Conservation (phyloP, 2,329 filamentous ascomycete species). For the Colletotrichum sublineola region DNA sequence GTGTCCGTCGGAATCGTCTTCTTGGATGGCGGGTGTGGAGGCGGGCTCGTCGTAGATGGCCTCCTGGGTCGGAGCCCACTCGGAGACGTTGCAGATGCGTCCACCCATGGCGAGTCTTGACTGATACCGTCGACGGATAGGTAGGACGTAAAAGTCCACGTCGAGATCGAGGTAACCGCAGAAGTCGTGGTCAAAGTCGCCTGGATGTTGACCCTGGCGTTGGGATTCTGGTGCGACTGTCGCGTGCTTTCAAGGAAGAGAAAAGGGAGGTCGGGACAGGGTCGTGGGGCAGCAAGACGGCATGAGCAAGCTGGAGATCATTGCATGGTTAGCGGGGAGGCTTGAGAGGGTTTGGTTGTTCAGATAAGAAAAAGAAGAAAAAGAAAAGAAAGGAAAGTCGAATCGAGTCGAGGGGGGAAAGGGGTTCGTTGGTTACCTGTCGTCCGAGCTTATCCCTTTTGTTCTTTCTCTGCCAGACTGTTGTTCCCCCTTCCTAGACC, state of each 20-base stretch:
- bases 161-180: neutral
- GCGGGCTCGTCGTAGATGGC: conserved; percentile 54
- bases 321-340: conserved; percentile 38
- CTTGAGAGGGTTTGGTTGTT: conserved; percentile 20
- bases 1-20: conserved; percentile 41
- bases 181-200: neutral
- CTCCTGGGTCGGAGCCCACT: conserved; percentile 60
- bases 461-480: neutral
- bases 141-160: neutral
- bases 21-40: conserved; percentile 42
- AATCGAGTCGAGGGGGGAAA: neutral
- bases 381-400: neutral
- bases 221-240: neutral
- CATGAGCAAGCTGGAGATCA: conserved; percentile 24
- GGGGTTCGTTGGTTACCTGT: conserved; percentile 28
- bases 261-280: conserved; percentile 21
- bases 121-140: conserved; percentile 4
- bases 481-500: conserved; percentile 30
- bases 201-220: neutral
- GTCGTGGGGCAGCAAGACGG: conserved; percentile 21
- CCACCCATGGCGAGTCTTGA: conserved; percentile 48
- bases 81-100: conserved; percentile 56
- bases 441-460: conserved; percentile 29
- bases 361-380: neutral
- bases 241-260: conserved; percentile 5